These are phyloP conservation scores for Allomyces javanicus DNA, from an alignment of 192 early-diverging fungal species.

Conservation along the genomic window DNA sequence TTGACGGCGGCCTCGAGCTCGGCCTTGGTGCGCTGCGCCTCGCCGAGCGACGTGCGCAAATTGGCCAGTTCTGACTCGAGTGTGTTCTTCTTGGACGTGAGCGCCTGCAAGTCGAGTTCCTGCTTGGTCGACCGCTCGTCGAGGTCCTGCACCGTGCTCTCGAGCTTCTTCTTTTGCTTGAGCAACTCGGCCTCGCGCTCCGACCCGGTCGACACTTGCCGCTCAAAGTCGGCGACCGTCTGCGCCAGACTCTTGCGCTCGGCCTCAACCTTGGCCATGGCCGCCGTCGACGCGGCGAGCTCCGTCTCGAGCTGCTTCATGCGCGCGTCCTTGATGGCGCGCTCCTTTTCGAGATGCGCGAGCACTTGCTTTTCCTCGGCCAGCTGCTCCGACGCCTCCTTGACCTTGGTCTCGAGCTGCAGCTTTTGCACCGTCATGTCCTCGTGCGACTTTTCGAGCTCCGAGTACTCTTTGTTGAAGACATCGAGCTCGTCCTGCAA, in stretches of 20 bases:
- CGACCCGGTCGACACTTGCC: slow-evolving; percentile 18
- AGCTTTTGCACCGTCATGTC: slow-evolving; percentile 14
- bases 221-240: slow-evolving; percentile 20
- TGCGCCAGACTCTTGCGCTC: slow-evolving; percentile 23
- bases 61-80: slow-evolving; percentile 19
- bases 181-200: slow-evolving; percentile 21
- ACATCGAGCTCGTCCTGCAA: slow-evolving; percentile 23
- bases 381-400: slow-evolving; percentile 11
- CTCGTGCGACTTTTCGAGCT: slow-evolving; percentile 22
- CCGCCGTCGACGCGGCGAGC: slow-evolving; percentile 14
- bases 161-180: slow-evolving; percentile 25
- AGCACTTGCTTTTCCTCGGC: slow-evolving; percentile 10
- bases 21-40: slow-evolving; percentile 11
- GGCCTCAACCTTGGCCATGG: slow-evolving; percentile 15
- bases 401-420: slow-evolving; percentile 18
- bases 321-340: slow-evolving; percentile 19
- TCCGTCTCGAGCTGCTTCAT: slow-evolving; percentile 29
- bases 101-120: slow-evolving; percentile 13
- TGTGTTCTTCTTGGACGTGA: slow-evolving; percentile 12
- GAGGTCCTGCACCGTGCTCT: slow-evolving; percentile 18
- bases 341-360: slow-evolving; percentile 35
- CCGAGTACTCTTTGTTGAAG: slow-evolving; percentile 20
- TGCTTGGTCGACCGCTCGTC: slow-evolving; percentile 26
- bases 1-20: slow-evolving; percentile 23
- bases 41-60: slow-evolving; percentile 14